Conservation (phyloP, 176 grass and related monocot species). For the Hyparrhenia diplandra region DNA sequence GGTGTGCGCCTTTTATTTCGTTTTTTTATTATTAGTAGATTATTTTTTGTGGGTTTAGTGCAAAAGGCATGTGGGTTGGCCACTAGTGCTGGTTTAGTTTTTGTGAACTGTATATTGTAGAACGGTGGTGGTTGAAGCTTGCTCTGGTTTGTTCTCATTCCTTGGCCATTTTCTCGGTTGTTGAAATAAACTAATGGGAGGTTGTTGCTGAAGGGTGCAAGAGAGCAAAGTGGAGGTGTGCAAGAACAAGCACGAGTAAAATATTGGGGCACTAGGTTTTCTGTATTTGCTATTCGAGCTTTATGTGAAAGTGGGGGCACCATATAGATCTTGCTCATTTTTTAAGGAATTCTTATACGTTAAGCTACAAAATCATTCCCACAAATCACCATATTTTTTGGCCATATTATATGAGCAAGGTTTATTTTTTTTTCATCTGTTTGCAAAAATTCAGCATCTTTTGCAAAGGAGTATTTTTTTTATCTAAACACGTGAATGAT, state of each 20-base stretch:
- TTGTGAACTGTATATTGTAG: background rate
- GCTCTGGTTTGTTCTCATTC: slow-evolving; percentile 36
- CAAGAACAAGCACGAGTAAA: slow-evolving; percentile 16
- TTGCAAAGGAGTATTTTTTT: too few species aligned
- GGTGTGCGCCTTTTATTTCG: background rate
- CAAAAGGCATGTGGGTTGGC: slow-evolving; percentile 3
- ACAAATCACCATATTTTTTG: too few species aligned
- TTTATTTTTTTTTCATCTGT: too few species aligned
- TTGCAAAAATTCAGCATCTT: too few species aligned
- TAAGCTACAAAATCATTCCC: background rate
- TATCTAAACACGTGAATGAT: too few species aligned
- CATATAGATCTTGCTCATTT: background rate
- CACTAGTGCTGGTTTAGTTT: slow-evolving; percentile 24
- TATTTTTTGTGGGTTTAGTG: background rate
- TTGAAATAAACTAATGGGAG: background rate
- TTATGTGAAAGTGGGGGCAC: background rate
- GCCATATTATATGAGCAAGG: too few species aligned
- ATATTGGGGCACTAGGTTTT: background rate
- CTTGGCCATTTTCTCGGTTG: slow-evolving; percentile 3
- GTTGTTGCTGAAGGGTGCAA: slow-evolving; percentile 25
- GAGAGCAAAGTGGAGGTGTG: background rate
- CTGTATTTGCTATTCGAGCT: background rate
- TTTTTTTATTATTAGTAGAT: background rate
- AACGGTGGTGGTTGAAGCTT: background rate
- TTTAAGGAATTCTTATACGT: background rate